Base-by-base conservation (phyloP, 345 rosid genomes). In the Noccaea caerulescens region DNA sequence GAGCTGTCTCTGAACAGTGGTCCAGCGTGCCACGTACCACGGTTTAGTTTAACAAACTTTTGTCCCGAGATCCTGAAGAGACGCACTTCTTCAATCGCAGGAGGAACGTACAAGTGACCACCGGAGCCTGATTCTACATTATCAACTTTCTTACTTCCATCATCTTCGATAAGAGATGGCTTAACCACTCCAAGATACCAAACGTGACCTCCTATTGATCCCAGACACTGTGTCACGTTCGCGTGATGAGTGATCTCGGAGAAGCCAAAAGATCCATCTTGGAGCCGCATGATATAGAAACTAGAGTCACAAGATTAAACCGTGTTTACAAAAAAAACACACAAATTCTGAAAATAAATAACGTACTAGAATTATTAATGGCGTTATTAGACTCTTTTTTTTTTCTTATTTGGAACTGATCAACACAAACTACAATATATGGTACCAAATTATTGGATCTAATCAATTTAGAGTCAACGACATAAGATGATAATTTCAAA, bases 11-110 rank as follows among this genome's bases (percentile, higher is more conserved):
- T 57, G 20, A 90, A 88, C 72, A 93, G 47, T 1, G 97, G 97
- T 38, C 97, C 98, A 0, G 80, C 94, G 23, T 93, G 97, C 97
- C 98, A 93, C 0, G 97, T 91, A 57, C 98, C 97, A 0, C 33
- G 39, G 54, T 87, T 74, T 9, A 88, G 86, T 54, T 90, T 91
- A 42, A 91, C 63, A 68, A 86, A 93, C 82, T 85, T 88, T 1
- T 91, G 73, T 27, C 98, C 96, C 0, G 83, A 53, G 51, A 93
- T 11, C 58, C 81, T 87, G 76, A 90, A 93, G 62, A 86, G 85
- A 0, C 63, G 66, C 11, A 91, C 91, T 7, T 83, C 79, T 0
- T 84, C 92, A 52, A 85, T 72, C 10, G 71, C 44, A 0, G 96
- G 98, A 66, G 96, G 89, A 60, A 56, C 62, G 27, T 87, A 93